Evolutionary conservation across 2,329 filamentous ascomycete species (phyloP).

Genomic region (Xenosphaeropsis pyriputrescens): DNA sequence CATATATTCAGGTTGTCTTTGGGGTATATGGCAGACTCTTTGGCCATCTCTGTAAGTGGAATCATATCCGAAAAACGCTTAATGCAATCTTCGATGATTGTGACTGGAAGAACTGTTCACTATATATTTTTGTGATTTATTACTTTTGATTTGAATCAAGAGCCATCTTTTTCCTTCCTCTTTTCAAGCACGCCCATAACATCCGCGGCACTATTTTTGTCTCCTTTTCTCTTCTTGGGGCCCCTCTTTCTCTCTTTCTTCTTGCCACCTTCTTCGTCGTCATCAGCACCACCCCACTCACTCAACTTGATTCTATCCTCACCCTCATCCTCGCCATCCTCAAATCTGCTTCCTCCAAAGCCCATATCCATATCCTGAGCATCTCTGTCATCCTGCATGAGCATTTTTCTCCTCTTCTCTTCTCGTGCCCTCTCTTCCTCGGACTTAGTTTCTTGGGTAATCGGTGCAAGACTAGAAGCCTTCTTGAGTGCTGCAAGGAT

Average conservation of each 20-base stretch:
- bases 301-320: constrained; percentile 51
- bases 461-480: constrained; percentile 50
- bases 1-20: too few species aligned
- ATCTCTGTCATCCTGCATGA: constrained; percentile 62
- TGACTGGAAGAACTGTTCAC: too few species aligned
- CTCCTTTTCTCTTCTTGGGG: constrained; percentile 62
- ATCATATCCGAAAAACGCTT: too few species aligned
- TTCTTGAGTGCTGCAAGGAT: constrained; percentile 77
- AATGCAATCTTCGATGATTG: too few species aligned
- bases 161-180: constrained; percentile 9
- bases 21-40: too few species aligned
- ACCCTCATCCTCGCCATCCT: constrained; percentile 77
- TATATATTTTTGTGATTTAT: too few species aligned
- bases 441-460: constrained; percentile 22
- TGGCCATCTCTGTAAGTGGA: too few species aligned
- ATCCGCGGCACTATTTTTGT: constrained; percentile 65
- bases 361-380: constrained; percentile 88
- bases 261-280: constrained; percentile 22
- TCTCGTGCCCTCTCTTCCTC: constrained; percentile 39
- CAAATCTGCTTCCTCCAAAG: constrained; percentile 77
- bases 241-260: constrained; percentile 52
- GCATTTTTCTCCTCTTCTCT: constrained; percentile 58
- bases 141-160: too few species aligned
- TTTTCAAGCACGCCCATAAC: constrained; percentile 64
- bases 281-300: constrained; percentile 42